phyloP scores from a whole-genome alignment of 1,139 yeast genomes.

The Yamadazyma diddensiae region DNA sequence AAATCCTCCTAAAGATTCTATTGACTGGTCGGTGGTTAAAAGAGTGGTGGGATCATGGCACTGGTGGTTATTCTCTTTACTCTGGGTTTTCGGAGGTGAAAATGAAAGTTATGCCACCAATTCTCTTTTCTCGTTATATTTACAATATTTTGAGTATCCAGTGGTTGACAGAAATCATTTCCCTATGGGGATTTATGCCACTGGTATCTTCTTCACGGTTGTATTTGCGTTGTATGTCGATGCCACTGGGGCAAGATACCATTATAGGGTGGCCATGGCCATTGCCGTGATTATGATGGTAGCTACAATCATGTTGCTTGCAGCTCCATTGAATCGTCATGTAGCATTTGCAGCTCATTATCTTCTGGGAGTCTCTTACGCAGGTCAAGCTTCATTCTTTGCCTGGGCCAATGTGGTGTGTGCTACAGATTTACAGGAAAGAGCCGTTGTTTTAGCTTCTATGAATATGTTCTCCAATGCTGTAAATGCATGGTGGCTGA shows the following conservation, averaged over 20 bases:
- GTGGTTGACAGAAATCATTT: conserved; percentile 49
- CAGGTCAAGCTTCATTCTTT: conserved; percentile 58
- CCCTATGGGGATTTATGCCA: conserved; percentile 57
- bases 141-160: conserved; percentile 40
- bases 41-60: conserved; percentile 57
- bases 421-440: conserved; percentile 50
- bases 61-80: conserved; percentile 53
- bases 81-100: conserved; percentile 62
- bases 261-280: conserved; percentile 47
- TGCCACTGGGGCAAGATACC: conserved; percentile 46
- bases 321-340: conserved; percentile 28
- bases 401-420: conserved; percentile 62
- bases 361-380: conserved; percentile 49
- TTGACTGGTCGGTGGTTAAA: conserved; percentile 42
- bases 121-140: conserved; percentile 52
- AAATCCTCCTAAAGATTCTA: conserved; percentile 29
- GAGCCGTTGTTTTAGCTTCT: conserved; percentile 57
- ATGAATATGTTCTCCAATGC: conserved; percentile 66
- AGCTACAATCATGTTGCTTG: conserved; percentile 37
- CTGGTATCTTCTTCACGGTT: conserved; percentile 49
- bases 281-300: conserved; percentile 39
- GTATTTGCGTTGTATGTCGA: conserved; percentile 47
- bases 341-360: conserved; percentile 54
- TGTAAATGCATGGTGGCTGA: conserved; percentile 63
- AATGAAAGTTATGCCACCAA: conserved; percentile 54